Base-by-base conservation (phyloP, 371 early-diverging fungal species). In the Mucor velutinosus region DNA sequence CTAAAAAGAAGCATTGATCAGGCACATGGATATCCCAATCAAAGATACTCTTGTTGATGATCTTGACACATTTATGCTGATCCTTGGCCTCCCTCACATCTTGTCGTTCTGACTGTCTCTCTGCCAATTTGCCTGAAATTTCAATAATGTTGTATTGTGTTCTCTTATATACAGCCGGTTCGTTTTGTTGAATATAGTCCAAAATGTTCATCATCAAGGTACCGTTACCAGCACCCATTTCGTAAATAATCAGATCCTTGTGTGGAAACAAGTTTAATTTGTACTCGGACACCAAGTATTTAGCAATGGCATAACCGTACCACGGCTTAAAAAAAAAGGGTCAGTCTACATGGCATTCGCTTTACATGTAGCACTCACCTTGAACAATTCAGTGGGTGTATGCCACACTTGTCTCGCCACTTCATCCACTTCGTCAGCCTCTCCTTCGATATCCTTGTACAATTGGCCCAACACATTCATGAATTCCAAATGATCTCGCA, bases 301-400 rank as follows among this genome's bases (percentile, higher is more conserved):
- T 89, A 5, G 96, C 98, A 61, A 97, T 76, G 2, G 97, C 92
- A 65, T 90, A 85, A 2, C 94, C 95, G 75, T 93, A 71, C 88
- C 89, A 93, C 8, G 95, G 94, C 87, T 88, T n/a, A n/a, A 69
- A n/a, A 12, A 56, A 25, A n/a, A 32, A 33, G 7, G n/a, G 56
- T 23, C n/a, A 29, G 6, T 30, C 29, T 7, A 1, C 7, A 1
- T 33, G 33, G 4, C 8, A 33, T 4, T 4, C 8, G 1, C 8
- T 7, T 1, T 33, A 4, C 4, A 33, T 4, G 4, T 7, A 11
- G 7, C 12, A 12, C 23, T 53, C 83, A 93, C 93, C 85, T 93
- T 95, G 77, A 99, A 95, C 29, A 98, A 76, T 75, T 98, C 98
- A 0, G 97, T 95, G 5, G 98, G 96, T 4, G 99, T 98, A 76